Evolutionary conservation across 192 early-diverging fungal genomes (phyloP), one percentile per base, ranked within the genome.

Genomic region (Backusella australiensis): DNA sequence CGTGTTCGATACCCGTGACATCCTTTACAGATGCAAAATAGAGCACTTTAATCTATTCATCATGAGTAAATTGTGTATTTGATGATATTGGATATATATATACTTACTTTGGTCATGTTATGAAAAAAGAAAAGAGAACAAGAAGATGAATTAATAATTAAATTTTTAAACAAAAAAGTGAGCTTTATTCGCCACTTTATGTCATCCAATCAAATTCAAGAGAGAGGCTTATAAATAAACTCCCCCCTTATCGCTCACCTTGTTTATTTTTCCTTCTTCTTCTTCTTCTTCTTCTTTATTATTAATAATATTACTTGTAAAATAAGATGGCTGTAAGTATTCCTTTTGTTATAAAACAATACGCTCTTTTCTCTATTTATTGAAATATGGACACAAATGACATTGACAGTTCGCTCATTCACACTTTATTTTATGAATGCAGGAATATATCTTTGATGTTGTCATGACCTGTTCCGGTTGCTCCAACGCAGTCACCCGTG

Each of bases 381-480:
- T 19, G 4, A 52, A 52, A 52, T 15, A 19, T 52, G 3, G 0
- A 52, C 46, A 6, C 14, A 52, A 52, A 53, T 17, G n/a, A 29
- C 53, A 7, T 56, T 23, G 21, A 56, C 23, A 63, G 9, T 8
- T 29, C 3, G 29, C 56, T 23, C 53, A 11, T 19, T 59, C 23
- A 23, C 26, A 14, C 21, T 29, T 29, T 29, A 11, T 21, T 49
- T 21, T 32, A 19, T 49, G 19, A 49, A n/a, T 49, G 23, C 53
- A 87, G 86, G 70, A 80, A 72, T 93, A 92, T 88, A 90, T 83
- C 49, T 95, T 88, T 87, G 91, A 90, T 34, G 94, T 95, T 75
- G 89, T 77, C 74, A 95, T 95, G 94, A 87, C 89, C 80, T 95
- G 94, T 86, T 77, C 77, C 46, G 94, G 94, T 35, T 95, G 94